Base-by-base conservation (phyloP, 176 grass and related monocot genomes). In the Oryza australiensis region DNA sequence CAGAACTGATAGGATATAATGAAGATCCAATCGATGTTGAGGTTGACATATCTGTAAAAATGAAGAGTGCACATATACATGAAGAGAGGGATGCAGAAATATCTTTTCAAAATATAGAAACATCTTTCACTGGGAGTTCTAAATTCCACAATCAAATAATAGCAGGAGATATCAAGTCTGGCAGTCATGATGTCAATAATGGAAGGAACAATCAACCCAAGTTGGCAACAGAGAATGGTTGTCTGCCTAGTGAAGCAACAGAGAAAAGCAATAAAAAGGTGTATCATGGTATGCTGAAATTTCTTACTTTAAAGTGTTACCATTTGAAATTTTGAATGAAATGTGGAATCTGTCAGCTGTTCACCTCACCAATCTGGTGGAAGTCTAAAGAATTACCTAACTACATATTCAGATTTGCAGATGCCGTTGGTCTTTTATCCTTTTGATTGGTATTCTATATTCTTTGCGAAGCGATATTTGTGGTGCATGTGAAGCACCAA, bases 1-100 rank as follows among this genome's bases (percentile, higher is more conserved):
- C 95, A 57, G 55, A 89, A 86, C 86, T 98, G 42, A 86, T 94
- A 68, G 95, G 95, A 28, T 98, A 93, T 91, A 81, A 94, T 70
- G 95, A 98, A 89, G 90, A 93, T 68, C 86, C 90, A 26, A 77
- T 98, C 79, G 62, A 78, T 66, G 84, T 94, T 72, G 80, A 88
- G 60, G 22, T 42, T 76, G 70, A 62, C 38, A 73, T 83, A 67
- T 82, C 72, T 64, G 65, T 72, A 80, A 24, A 83, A 72, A 68
- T 72, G 7, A 79, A 77, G 28, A 82, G 75, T 62, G 5, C 84
- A 23, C 73, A 72, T 32, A 73, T 51, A 11, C 75, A 72, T 70
- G 63, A 23, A 38, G 27, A 63, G 66, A 87, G 83, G 62, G 77
- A 84, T 43, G 38, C 9, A 59, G 66, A 63, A 38, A 69, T 79